Conservation (phyloP, 2,329 filamentous ascomycete genomes). For the Fusarium aywerte region DNA sequence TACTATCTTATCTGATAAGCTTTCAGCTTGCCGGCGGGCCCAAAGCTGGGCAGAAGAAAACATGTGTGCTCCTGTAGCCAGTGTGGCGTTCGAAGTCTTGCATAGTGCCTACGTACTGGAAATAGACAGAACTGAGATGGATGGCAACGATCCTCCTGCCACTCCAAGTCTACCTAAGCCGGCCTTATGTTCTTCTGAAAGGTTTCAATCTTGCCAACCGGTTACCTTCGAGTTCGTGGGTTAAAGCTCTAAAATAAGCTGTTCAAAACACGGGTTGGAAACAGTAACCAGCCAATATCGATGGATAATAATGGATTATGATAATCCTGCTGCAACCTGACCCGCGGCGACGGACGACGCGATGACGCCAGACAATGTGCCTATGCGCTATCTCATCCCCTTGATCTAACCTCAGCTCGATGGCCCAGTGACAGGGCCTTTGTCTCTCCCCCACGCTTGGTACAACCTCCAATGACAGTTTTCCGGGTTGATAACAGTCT, state of each 20-base stretch:
- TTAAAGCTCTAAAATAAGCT: not conserved
- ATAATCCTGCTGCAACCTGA: not conserved
- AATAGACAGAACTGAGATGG: conserved; percentile 38
- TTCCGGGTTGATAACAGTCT: conserved; percentile 35
- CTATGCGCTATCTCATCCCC: conserved; percentile 31
- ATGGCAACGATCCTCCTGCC: conserved; percentile 12
- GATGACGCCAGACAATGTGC: conserved; percentile 19
- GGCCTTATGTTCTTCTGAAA: conserved; percentile 2
- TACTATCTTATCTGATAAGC: conserved; percentile 37
- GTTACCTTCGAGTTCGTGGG: not conserved
- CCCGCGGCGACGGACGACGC: not conserved
- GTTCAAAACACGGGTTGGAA: not conserved
- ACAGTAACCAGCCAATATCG: not conserved
- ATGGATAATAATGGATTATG: not conserved
- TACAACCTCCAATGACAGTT: conserved; percentile 10
- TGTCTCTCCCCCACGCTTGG: conserved; percentile 39
- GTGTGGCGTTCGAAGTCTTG: conserved; percentile 11
- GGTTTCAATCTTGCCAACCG: not conserved
- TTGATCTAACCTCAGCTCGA: conserved; percentile 23
- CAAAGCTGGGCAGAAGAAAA: conserved; percentile 10
- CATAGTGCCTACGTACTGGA: conserved; percentile 7
- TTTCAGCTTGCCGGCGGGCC: conserved; percentile 23
- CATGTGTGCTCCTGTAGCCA: conserved; percentile 7
- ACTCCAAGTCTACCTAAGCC: not conserved
- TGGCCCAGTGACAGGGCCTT: conserved; percentile 14